These are phyloP conservation scores for Paraphysoderma sedebokerense DNA, from an alignment of 371 early-diverging fungal genomes.

Conservation along the genomic window DNA sequence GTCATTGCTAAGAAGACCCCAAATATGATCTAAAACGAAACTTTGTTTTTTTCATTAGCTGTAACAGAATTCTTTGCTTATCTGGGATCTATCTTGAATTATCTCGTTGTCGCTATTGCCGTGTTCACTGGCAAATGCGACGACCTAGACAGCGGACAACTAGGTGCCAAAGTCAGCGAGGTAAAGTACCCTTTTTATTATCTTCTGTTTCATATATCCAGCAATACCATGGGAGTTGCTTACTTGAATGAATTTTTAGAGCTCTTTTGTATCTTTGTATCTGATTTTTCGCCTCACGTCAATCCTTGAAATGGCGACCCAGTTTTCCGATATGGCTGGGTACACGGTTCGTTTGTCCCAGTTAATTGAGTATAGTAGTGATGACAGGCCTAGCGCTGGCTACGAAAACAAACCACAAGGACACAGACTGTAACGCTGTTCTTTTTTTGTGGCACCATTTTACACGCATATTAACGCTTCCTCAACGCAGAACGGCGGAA, in stretches of 20 bases:
- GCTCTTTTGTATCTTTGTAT: slow-evolving; percentile 47
- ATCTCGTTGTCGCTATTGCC: slow-evolving; percentile 64
- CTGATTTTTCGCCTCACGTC: background rate
- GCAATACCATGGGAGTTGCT: background rate
- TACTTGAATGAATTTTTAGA: slow-evolving; percentile 11
- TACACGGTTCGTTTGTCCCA: slow-evolving; percentile 73
- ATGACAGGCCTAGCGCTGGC: background rate
- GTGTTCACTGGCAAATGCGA: slow-evolving; percentile 62
- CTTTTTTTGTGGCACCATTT: background rate
- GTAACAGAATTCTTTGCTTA: slow-evolving; percentile 53
- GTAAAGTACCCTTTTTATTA: slow-evolving; percentile 6
- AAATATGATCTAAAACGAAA: background rate
- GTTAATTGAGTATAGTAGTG: slow-evolving; percentile 48
- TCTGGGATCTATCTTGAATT: slow-evolving; percentile 62
- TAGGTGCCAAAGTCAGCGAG: slow-evolving; percentile 56
- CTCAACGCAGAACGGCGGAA: background rate
- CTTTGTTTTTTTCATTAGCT: slow-evolving; percentile 10
- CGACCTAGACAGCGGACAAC: slow-evolving; percentile 35
- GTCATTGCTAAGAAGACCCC: background rate
- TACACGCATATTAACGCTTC: background rate
- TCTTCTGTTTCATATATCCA: background rate
- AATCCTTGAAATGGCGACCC: slow-evolving; percentile 31
- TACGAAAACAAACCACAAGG: background rate
- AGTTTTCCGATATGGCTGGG: slow-evolving; percentile 59
- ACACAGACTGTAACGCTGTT: background rate